phyloP scores from a whole-genome alignment of 192 early-diverging fungal species.

The Rhizophagus prolifer region DNA sequence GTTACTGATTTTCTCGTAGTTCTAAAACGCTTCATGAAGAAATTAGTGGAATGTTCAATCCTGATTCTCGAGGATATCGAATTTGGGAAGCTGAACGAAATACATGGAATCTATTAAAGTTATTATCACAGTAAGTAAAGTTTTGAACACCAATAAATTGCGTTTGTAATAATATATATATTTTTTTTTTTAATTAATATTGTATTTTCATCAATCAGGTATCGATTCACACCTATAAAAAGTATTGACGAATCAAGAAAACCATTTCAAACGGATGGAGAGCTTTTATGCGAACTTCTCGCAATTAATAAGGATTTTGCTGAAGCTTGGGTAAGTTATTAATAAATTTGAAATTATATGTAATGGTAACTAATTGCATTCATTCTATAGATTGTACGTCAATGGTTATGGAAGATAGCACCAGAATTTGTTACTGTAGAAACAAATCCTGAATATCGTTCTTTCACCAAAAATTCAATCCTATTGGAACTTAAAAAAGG shows the following conservation, averaged over 20 bases:
- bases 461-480: neutral
- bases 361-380: neutral
- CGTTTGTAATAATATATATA: neutral
- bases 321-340: constrained; percentile 16
- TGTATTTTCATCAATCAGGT: neutral
- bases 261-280: neutral
- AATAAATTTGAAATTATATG: neutral
- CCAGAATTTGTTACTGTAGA: constrained; percentile 1
- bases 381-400: constrained; percentile 12
- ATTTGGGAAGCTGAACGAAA: constrained; percentile 21
- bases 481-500: neutral
- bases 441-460: neutral
- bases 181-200: no score
- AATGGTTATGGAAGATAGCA: constrained; percentile 22
- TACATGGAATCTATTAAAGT: constrained; percentile 6
- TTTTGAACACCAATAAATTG: neutral
- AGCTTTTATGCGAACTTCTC: neutral
- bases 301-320: neutral
- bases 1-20: neutral
- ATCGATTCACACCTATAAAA: neutral
- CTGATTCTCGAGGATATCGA: neutral
- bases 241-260: neutral
- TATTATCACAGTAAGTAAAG: neutral
- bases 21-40: neutral
- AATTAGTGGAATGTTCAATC: neutral